Evolutionary conservation across 2,329 filamentous ascomycete species (phyloP), one percentile per base, ranked within the genome.

Genomic region (Colletotrichum tanaceti): DNA sequence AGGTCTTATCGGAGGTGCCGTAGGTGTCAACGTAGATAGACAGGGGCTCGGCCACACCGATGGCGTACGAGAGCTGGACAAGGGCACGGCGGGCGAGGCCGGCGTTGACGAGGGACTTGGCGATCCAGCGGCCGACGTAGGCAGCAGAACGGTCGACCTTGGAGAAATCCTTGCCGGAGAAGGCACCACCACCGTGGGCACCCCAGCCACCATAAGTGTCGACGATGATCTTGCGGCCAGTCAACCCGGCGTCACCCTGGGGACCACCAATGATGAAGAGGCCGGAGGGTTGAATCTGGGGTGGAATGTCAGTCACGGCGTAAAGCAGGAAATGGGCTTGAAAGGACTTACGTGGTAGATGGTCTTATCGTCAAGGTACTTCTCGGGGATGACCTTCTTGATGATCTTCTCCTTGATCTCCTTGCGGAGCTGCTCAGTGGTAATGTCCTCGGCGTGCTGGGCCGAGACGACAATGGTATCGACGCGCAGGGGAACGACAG

Each of bases 91-190:
- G 94, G 77, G 93, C 93, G 71, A 99, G 91, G 77, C 92, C 91
- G 76, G 95, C 92, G 77, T 90, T 85, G 75, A 99, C 93, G 73
- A 99, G 89, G 49, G 96, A 99, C 90, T 99, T 99, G 85, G 96
- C 96, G 82, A 99, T 94, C 96, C 96, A 99, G 81, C 96, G 94
- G 75, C 89, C 94, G 75, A 98, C 90, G 86, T 99, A 99, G 79
- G 96, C 96, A 74, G 96, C 96, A 62, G 96, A 98, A 77, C 96
- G 93, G 82, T 99, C 96, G 84, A 99, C 96, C 90, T 99, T 99
- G 89, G 94, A 98, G 90, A 98, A 99, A 84, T 99, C 96, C 91
- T 99, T 99, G 79, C 96, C 96, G 78, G 96, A 98, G 92, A 99
- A 99, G 83, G 96, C 96, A 91, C 96, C 96, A 88, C 96, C 96